Percentiles rank a stretch among this genome's conserved stretches.
Conservation (phyloP, 2,329 filamentous ascomycete genomes). For the Capronia epimyces region DNA sequence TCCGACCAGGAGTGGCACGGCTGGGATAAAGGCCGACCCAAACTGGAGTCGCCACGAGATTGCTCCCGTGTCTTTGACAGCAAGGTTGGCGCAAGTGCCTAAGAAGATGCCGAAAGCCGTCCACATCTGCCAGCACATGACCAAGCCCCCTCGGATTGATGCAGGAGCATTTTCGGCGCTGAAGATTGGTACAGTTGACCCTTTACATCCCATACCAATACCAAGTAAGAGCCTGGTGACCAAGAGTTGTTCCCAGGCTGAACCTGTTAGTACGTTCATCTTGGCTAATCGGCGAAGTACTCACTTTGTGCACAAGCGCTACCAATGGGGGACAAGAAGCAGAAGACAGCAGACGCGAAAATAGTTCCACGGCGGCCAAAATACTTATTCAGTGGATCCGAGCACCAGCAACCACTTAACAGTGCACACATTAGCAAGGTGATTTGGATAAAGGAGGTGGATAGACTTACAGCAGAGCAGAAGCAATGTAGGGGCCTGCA, state of each 20-base stretch:
- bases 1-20: slow-evolving; percentile 54
- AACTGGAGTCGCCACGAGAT: slow-evolving; percentile 61
- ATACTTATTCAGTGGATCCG: slow-evolving; percentile 63
- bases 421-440: slow-evolving; percentile 41
- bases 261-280: not conserved
- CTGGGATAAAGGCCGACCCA: slow-evolving; percentile 60
- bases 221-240: slow-evolving; percentile 67
- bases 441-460: slow-evolving; percentile 48
- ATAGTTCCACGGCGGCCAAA: slow-evolving; percentile 66
- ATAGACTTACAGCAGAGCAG: slow-evolving; percentile 42
- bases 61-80: slow-evolving; percentile 53
- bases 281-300: not conserved
- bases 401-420: slow-evolving; percentile 66
- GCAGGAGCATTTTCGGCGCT: slow-evolving; percentile 69
- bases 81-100: slow-evolving; percentile 61
- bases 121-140: slow-evolving; percentile 71
- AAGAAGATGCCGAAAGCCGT: slow-evolving; percentile 59
- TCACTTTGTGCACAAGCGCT: slow-evolving; percentile 58
- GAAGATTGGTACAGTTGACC: slow-evolving; percentile 69
- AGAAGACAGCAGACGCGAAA: slow-evolving; percentile 53
- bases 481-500: slow-evolving; percentile 47
- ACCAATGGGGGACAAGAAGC: slow-evolving; percentile 59
- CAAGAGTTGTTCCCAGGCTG: slow-evolving; percentile 62
- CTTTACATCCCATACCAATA: slow-evolving; percentile 71
- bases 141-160: slow-evolving; percentile 64